Conservation (phyloP, 2,329 filamentous ascomycete genomes). For the Microdochium bolleyi region DNA sequence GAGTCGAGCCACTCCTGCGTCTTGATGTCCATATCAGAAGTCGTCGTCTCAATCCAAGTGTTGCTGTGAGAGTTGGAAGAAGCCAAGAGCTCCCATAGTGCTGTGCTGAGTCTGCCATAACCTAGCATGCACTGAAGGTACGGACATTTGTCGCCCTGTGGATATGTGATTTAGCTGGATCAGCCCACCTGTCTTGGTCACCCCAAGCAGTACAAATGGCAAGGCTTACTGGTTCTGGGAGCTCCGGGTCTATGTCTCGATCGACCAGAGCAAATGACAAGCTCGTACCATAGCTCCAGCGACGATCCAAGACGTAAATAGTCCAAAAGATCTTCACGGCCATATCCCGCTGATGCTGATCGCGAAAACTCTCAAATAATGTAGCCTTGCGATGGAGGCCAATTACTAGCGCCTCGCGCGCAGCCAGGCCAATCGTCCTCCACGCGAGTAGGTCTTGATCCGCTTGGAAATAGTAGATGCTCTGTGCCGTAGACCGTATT, state of each 20-base stretch:
- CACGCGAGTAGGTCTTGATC: slow-evolving; percentile 42
- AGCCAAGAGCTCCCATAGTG: slow-evolving; percentile 31
- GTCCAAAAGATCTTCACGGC: slow-evolving; percentile 38
- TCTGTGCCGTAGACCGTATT: background rate
- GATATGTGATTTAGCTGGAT: background rate
- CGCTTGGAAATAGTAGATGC: slow-evolving; percentile 33
- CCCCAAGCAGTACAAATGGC: background rate
- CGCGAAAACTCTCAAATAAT: slow-evolving; percentile 10
- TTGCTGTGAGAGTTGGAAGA: slow-evolving; percentile 15
- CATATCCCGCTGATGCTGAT: slow-evolving; percentile 17
- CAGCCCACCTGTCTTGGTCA: background rate
- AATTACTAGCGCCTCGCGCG: slow-evolving; percentile 36
- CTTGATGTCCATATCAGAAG: slow-evolving; percentile 27
- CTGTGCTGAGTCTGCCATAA: slow-evolving; percentile 35
- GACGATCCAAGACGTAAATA: slow-evolving; percentile 41
- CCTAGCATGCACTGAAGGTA: slow-evolving; percentile 39
- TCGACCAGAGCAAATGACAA: slow-evolving; percentile 39
- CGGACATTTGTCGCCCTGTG: background rate
- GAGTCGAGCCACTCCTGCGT: slow-evolving; percentile 36
- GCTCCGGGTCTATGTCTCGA: slow-evolving; percentile 37
- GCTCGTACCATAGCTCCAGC: slow-evolving; percentile 44
- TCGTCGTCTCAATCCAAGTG: slow-evolving; percentile 28
- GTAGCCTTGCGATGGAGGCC: slow-evolving; percentile 38
- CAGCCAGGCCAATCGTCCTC: slow-evolving; percentile 37
- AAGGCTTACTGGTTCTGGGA: slow-evolving; percentile 30